Evolutionary conservation across 2,329 filamentous ascomycete genomes (phyloP).

Genomic region (Passalora sequoiae): DNA sequence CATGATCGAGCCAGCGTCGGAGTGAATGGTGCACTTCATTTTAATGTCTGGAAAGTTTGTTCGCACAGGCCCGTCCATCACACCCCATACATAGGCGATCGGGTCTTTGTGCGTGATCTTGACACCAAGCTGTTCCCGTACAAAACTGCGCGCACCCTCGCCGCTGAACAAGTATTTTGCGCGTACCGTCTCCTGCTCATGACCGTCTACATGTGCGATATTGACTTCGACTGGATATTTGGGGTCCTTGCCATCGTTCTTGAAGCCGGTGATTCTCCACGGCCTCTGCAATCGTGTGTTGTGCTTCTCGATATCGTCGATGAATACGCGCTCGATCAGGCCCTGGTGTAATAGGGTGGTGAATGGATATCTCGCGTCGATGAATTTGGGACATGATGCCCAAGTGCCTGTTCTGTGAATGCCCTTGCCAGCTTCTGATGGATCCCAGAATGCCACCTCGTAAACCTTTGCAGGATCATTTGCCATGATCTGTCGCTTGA

Average conservation of each 20-base stretch:
- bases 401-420: conserved; percentile 62
- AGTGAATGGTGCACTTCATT: conserved; percentile 66
- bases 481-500: conserved; percentile 84
- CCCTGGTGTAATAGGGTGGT: conserved; percentile 60
- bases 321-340: conserved; percentile 58
- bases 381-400: conserved; percentile 83
- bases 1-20: conserved; percentile 59
- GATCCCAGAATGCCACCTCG: conserved; percentile 64
- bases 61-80: conserved; percentile 61
- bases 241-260: conserved; percentile 55
- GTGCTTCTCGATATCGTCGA: conserved; percentile 57
- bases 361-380: conserved; percentile 60
- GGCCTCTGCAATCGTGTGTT: conserved; percentile 53
- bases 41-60: conserved; percentile 61
- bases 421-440: conserved; percentile 46
- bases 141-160: conserved; percentile 57
- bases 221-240: conserved; percentile 77
- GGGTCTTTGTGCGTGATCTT: conserved; percentile 60
- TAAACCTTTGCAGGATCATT: conserved; percentile 81
- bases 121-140: conserved; percentile 61
- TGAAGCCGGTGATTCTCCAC: conserved; percentile 58
- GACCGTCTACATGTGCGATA: conserved; percentile 70
- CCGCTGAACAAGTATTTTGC: conserved; percentile 60
- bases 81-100: conserved; percentile 60
- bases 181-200: conserved; percentile 58